phyloP scores from a whole-genome alignment of 2,329 filamentous ascomycete species.

The Graphilbum ipis-grandicollis region DNA sequence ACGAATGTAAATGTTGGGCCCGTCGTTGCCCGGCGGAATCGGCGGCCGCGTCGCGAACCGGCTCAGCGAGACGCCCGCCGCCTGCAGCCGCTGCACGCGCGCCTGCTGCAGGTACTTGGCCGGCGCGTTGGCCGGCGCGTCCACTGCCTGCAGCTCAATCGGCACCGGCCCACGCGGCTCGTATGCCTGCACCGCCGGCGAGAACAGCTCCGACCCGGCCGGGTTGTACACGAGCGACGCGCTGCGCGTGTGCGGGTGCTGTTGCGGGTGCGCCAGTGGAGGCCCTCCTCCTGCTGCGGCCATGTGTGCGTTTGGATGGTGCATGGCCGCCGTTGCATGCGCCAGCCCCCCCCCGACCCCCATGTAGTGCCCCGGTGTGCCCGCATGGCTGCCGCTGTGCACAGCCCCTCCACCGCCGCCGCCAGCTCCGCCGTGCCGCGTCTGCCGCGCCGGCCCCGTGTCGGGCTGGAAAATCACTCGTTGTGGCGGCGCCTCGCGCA shows the following conservation, averaged over 20 bases:
- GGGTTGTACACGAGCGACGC: constrained; percentile 33
- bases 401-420: constrained; percentile 15
- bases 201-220: constrained; percentile 36
- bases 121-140: constrained; percentile 59
- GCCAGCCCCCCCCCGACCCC: constrained; percentile 11
- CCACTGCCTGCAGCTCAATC: constrained; percentile 53
- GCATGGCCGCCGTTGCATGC: constrained; percentile 9
- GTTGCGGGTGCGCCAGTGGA: constrained; percentile 6
- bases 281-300: background rate
- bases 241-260: constrained; percentile 18
- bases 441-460: constrained; percentile 44
- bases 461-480: constrained; percentile 76
- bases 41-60: constrained; percentile 29
- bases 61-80: constrained; percentile 26
- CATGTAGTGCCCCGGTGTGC: constrained; percentile 3
- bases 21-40: constrained; percentile 44
- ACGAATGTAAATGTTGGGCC: constrained; percentile 80
- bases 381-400: constrained; percentile 11
- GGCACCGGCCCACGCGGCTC: constrained; percentile 44
- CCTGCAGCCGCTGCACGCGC: constrained; percentile 21
- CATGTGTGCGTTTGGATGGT: constrained; percentile 9
- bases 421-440: constrained; percentile 32
- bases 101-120: constrained; percentile 45
- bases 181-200: constrained; percentile 47
- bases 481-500: constrained; percentile 72